Conservation (phyloP, 768 basidiomycete genomes). For the Kwoniella shandongensis region DNA sequence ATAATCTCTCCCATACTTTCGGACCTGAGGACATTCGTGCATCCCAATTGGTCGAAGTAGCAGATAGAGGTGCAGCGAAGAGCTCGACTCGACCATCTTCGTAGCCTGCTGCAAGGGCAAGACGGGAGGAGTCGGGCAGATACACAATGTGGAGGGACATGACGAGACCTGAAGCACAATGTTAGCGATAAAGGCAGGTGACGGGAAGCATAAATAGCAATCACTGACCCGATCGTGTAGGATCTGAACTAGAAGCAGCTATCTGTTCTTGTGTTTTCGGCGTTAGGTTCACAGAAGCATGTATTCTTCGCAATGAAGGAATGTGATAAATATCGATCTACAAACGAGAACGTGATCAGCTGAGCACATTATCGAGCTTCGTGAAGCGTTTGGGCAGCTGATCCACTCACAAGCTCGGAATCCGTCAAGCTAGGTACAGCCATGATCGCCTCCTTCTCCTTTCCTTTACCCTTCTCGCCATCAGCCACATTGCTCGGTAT, state of each 20-base stretch:
- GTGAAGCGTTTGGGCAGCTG: too few relatives aligned
- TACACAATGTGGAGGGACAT: slow-evolving; percentile 79
- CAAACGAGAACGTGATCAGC: background rate
- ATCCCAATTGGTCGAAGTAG: background rate
- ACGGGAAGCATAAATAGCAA: background rate
- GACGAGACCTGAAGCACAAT: slow-evolving; percentile 70
- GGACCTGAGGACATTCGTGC: slow-evolving; percentile 19
- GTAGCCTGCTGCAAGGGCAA: slow-evolving; percentile 72
- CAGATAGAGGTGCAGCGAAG: slow-evolving; percentile 33
- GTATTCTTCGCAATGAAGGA: slow-evolving; percentile 67
- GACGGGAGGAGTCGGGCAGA: slow-evolving; percentile 19
- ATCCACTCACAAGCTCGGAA: slow-evolving; percentile 67
- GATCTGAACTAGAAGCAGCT: background rate
- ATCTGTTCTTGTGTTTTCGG: background rate
- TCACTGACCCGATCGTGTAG: slow-evolving; percentile 1
- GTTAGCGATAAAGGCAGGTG: too few relatives aligned
- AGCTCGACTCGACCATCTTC: slow-evolving; percentile 85
- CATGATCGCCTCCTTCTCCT: slow-evolving; percentile 56
- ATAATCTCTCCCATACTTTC: slow-evolving; percentile 49
- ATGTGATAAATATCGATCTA: slow-evolving; percentile 87
- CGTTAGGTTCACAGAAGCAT: slow-evolving; percentile 72
- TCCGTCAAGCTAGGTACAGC: slow-evolving; percentile 87
- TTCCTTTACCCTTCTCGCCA: slow-evolving; percentile 21
- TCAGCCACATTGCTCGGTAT: slow-evolving; percentile 9
- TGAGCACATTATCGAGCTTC: background rate